Base-by-base conservation (phyloP, 768 basidiomycete genomes). In the Mycena rebaudengoi region DNA sequence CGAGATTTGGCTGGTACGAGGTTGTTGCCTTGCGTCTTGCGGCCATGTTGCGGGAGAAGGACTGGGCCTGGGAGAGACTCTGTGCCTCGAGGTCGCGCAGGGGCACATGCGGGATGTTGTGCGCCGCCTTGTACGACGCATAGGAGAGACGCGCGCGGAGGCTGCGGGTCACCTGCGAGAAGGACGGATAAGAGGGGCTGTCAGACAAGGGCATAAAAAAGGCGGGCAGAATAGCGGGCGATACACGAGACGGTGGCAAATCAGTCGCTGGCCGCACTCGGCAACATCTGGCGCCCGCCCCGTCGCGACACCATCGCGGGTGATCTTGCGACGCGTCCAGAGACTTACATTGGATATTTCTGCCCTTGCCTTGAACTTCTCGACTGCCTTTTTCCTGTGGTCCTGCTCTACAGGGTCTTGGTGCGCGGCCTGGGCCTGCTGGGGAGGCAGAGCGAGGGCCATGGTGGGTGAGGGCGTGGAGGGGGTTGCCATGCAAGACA, bases 401-500 rank as follows among this genome's bases (percentile, higher is more conserved):
- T 91, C 90, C 64, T 76, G 79, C 65, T 90, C 89, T 12, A 74
- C 75, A 32, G 79, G 71, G 71, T 85, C 83, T 14, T 75, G 74
- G 35, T 74, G 58, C 40, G 75, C 57, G 46, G 79, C 68, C 62
- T 74, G 62, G 37, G 56, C n/a, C n/a, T n/a, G 78, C 71, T 45
- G 78, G 75, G 78, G 68, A 32, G 76, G 83, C 60, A 83, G 82
- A 60, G 87, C 80, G 80, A 85, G 91, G 73, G 85, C 76, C 74
- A 88, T 82, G 66, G 89, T 88, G 25, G 92, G 92, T 50, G 92
- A 94, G 71, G 90, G 88, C 61, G 91, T 93, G 64, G 90, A 87
- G 60, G 92, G 90, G 37, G 91, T 89, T 71, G 91, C 88, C 92
- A 93, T 94, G n/a, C n/a, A n/a, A n/a, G n/a, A n/a, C n/a, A n/a